These are phyloP conservation scores for Luffa acutangula DNA, from an alignment of 306 rosid genomes.

Conservation along the genomic window DNA sequence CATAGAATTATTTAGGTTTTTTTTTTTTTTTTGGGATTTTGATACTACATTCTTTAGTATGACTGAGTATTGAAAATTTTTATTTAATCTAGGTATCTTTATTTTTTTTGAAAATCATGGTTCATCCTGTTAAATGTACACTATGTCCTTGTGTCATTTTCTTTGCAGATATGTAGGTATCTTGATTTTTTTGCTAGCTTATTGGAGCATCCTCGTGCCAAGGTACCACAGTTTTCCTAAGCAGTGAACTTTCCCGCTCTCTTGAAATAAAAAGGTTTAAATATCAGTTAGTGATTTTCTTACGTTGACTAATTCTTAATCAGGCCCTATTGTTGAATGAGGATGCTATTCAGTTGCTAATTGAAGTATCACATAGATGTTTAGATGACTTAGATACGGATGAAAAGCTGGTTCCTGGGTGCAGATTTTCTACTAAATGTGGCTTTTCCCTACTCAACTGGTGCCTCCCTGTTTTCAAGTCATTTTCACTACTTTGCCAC, in stretches of 20 bases:
- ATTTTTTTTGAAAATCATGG: neutral
- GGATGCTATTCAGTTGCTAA: constrained; percentile 45
- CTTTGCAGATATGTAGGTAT: constrained; percentile 68
- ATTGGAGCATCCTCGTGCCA: constrained; percentile 82
- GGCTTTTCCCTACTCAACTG: constrained; percentile 38
- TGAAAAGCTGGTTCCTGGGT: constrained; percentile 36
- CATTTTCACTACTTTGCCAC: constrained; percentile 42
- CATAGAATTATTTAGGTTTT: neutral
- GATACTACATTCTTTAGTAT: neutral
- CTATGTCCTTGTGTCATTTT: neutral
- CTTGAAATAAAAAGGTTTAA: neutral
- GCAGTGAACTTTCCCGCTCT: constrained; percentile 10
- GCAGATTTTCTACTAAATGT: constrained; percentile 35
- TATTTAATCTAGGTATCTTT: neutral
- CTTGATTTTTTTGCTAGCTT: constrained; percentile 86
- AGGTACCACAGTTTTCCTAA: constrained; percentile 33
- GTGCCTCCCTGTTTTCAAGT: constrained; percentile 80
- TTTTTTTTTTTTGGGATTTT: neutral
- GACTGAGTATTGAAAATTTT: neutral
- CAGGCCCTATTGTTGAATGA: constrained; percentile 63
- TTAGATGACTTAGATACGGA: constrained; percentile 39
- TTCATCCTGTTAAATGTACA: neutral
- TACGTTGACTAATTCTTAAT: constrained; percentile 3
- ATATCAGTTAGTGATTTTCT: neutral
- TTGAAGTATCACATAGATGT: constrained; percentile 51